phyloP scores from a whole-genome alignment of 257 asterid species.

The Solanum appendiculatum region DNA sequence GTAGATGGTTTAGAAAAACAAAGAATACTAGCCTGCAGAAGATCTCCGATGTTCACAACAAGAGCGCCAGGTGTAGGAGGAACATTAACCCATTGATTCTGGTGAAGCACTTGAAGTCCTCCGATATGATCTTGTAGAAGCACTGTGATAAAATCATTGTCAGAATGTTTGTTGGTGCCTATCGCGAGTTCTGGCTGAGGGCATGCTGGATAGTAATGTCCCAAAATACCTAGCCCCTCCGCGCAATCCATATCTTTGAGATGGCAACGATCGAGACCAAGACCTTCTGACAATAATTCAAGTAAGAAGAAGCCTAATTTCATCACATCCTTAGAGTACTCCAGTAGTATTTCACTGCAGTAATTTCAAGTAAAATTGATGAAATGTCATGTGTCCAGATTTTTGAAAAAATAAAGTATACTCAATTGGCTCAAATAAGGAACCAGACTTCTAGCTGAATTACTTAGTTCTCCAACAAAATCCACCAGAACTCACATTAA shows the following conservation, averaged over 20 bases:
- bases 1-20: background rate
- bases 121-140: conserved; percentile 54
- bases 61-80: conserved; percentile 43
- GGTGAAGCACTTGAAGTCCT: conserved; percentile 40
- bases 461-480: background rate
- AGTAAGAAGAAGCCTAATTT: conserved; percentile 32
- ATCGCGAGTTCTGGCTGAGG: conserved; percentile 57
- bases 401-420: background rate
- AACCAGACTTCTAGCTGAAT: background rate
- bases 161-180: conserved; percentile 47
- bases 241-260: conserved; percentile 37
- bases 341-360: conserved; percentile 47
- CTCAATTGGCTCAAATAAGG: background rate
- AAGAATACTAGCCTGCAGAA: conserved; percentile 42
- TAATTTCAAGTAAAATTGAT: background rate
- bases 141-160: conserved; percentile 47
- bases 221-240: conserved; percentile 30
- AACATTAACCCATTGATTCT: conserved; percentile 46
- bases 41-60: conserved; percentile 53
- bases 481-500: background rate
- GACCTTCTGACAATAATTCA: conserved; percentile 47
- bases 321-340: conserved; percentile 35
- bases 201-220: conserved; percentile 62
- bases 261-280: conserved; percentile 33
- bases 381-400: background rate